These are phyloP conservation scores for Anthracocystis walkeri DNA, from an alignment of 1,284 basidiomycete species.

Conservation along the genomic window DNA sequence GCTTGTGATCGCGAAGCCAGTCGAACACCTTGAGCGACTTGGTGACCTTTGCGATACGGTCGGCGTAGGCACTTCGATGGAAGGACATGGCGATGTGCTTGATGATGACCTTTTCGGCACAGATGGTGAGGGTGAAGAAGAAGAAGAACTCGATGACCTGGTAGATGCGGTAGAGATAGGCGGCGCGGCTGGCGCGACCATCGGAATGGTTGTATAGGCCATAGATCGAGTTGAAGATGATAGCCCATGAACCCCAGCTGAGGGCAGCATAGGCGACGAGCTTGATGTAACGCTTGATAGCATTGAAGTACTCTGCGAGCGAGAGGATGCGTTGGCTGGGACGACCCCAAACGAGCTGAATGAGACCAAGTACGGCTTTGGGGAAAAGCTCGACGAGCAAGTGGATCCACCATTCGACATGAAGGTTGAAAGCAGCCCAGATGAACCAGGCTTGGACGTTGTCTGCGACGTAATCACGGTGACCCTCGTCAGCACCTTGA, in stretches of 20 bases:
- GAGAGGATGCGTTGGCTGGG: constrained; percentile 55
- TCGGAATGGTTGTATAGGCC: constrained; percentile 54
- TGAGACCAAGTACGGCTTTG: constrained; percentile 42
- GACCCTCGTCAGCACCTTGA: constrained; percentile 31
- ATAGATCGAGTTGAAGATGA: constrained; percentile 65
- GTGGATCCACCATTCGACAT: constrained; percentile 66
- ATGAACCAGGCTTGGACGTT: constrained; percentile 67
- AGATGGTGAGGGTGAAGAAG: constrained; percentile 64
- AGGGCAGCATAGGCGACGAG: constrained; percentile 62
- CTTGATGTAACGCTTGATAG: constrained; percentile 64
- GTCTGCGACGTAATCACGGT: constrained; percentile 59
- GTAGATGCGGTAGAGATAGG: constrained; percentile 64
- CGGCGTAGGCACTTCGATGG: constrained; percentile 80
- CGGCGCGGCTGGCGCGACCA: constrained; percentile 44
- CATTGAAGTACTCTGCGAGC: constrained; percentile 61
- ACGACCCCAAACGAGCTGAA: constrained; percentile 60
- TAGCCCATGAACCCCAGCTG: constrained; percentile 65
- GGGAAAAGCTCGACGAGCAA: constrained; percentile 64
- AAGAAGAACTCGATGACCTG: constrained; percentile 67
- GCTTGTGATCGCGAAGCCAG: constrained; percentile 78
- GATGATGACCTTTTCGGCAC: constrained; percentile 64
- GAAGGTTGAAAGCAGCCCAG: constrained; percentile 67
- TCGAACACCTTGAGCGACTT: constrained; percentile 77
- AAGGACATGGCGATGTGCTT: constrained; percentile 72
- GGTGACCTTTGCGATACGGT: constrained; percentile 76